These are phyloP conservation scores for Amphirosellinia nigrospora DNA, from an alignment of 495 filamentous ascomycete species.

Conservation along the genomic window DNA sequence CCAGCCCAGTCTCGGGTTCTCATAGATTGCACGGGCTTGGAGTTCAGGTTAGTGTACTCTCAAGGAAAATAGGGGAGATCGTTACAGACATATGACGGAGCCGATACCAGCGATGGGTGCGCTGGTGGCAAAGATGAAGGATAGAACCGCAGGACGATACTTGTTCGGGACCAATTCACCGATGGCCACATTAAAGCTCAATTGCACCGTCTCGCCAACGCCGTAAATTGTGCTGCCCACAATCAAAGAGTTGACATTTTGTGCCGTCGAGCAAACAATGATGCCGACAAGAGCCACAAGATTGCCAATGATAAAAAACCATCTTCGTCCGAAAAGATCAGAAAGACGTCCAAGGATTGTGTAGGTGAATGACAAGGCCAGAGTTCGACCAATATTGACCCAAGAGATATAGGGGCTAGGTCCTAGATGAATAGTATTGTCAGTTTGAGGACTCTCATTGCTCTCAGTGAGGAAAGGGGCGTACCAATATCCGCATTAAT, in stretches of 20 bases:
- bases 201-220: constrained; percentile 45
- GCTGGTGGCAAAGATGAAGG: constrained; percentile 47
- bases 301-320: constrained; percentile 54
- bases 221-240: constrained; percentile 45
- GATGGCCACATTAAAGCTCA: constrained; percentile 53
- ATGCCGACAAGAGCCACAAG: constrained; percentile 50
- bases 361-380: constrained; percentile 41
- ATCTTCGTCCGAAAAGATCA: constrained; percentile 62
- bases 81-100: constrained; percentile 39
- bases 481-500: constrained; percentile 40
- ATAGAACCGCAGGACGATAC: constrained; percentile 43
- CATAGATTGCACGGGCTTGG: constrained; percentile 42
- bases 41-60: constrained; percentile 13
- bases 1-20: constrained; percentile 48
- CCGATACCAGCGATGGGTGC: constrained; percentile 51
- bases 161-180: constrained; percentile 56
- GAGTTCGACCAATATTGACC: constrained; percentile 45
- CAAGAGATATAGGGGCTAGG: constrained; percentile 46
- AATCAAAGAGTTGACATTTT: constrained; percentile 52
- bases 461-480: constrained; percentile 11
- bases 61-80: not conserved
- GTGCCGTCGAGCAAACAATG: constrained; percentile 52
- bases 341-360: constrained; percentile 54
- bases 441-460: constrained; percentile 25
- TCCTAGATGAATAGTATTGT: constrained; percentile 35